Evolutionary conservation across 495 filamentous ascomycete genomes (phyloP).

Genomic region (Astrothelium subdiscretum): DNA sequence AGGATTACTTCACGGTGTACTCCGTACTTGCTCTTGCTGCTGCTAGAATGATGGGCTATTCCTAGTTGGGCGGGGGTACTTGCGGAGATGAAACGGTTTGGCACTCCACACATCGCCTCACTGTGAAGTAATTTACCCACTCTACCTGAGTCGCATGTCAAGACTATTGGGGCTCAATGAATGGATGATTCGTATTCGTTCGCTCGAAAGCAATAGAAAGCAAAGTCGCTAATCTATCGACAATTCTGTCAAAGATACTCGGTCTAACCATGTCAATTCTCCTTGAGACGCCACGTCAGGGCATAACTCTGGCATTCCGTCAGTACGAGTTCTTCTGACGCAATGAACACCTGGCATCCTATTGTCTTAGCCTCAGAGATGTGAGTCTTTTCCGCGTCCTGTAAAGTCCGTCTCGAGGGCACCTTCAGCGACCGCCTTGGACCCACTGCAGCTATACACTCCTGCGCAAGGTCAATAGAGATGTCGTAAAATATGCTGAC

Average conservation of each 20-base stretch:
- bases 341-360: too few relatives aligned
- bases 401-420: not conserved
- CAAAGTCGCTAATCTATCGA: not conserved
- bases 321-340: too few relatives aligned
- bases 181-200: too few relatives aligned
- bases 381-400: not conserved
- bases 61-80: not conserved
- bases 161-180: too few relatives aligned
- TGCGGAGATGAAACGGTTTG: conserved; percentile 1
- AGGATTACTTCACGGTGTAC: not conserved
- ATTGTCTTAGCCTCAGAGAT: too few relatives aligned
- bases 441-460: not conserved
- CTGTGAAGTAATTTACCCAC: not conserved
- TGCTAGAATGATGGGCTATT: not conserved
- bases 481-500: not conserved
- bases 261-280: not conserved
- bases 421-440: not conserved
- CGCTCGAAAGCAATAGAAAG: not conserved
- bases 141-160: too few relatives aligned
- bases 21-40: not conserved
- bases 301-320: too few relatives aligned
- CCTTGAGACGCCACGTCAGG: not conserved
- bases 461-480: not conserved
- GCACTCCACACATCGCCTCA: too few relatives aligned
- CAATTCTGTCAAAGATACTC: not conserved